Percentiles rank a stretch among this genome's conserved stretches.
Conservation (phyloP, 176 grass and related monocot species). For the Oryza meridionalis region DNA sequence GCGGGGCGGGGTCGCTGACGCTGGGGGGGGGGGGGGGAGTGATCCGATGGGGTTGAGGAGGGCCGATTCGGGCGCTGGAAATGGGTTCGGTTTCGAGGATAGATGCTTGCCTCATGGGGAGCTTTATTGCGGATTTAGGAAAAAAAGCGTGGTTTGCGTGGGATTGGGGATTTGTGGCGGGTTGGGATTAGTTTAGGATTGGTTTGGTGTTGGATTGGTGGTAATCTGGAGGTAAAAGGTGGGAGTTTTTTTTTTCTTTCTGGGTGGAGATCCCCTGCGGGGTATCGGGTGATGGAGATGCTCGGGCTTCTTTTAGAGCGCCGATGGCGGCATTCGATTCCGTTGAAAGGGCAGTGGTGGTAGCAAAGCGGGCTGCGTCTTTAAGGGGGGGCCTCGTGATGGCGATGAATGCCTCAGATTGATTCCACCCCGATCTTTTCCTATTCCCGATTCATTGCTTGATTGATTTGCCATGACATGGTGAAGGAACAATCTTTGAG, state of each 20-base stretch:
- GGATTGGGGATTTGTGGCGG: constrained; percentile 8
- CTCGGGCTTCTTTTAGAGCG: constrained; percentile 17
- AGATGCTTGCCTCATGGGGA: neutral
- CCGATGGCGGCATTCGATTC: constrained; percentile 49
- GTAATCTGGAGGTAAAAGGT: constrained; percentile 34
- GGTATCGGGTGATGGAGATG: constrained; percentile 44
- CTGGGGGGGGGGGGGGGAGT: neutral
- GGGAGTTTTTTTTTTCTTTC: constrained; percentile 24
- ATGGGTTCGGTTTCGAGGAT: constrained; percentile 1
- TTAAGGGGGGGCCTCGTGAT: constrained; percentile 30
- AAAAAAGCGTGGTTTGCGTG: neutral
- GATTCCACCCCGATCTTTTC: constrained; percentile 28
- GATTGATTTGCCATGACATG: constrained; percentile 2
- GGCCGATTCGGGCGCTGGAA: constrained; percentile 24
- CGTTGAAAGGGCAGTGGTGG: constrained; percentile 25
- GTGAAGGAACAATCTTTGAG: constrained; percentile 7
- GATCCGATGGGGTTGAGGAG: constrained; percentile 14
- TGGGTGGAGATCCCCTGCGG: constrained; percentile 34
- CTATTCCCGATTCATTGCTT: neutral
- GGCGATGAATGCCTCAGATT: constrained; percentile 30
- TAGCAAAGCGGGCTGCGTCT: constrained; percentile 29
- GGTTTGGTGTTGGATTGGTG: constrained; percentile 22
- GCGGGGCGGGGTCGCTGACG: neutral
- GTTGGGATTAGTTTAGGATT: neutral
- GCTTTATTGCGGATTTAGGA: constrained; percentile 7